phyloP scores from a whole-genome alignment of 176 grass and related monocot genomes.

The Phoenix roebelenii region DNA sequence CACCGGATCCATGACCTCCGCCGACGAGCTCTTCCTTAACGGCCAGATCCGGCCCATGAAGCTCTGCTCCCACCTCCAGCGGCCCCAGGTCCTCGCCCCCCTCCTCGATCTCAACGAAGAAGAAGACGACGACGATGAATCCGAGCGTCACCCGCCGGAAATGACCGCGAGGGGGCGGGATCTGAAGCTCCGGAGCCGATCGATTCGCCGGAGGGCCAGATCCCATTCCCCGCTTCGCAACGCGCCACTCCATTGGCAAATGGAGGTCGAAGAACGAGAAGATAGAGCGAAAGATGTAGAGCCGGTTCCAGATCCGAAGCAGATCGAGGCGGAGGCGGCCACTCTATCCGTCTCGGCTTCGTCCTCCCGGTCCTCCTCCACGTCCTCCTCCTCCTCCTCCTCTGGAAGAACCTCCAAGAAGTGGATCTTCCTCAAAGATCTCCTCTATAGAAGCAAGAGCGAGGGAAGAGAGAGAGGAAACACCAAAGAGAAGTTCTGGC shows the following conservation, averaged over 20 bases:
- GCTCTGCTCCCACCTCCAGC: constrained; percentile 21
- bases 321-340: constrained; percentile 7
- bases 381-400: constrained; percentile 19
- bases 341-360: constrained; percentile 9
- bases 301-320: constrained; percentile 6
- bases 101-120: constrained; percentile 8
- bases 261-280: background rate
- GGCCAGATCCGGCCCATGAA: constrained; percentile 26
- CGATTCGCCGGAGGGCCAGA: constrained; percentile 15
- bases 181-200: constrained; percentile 19
- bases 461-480: constrained; percentile 39
- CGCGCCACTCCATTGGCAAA: constrained; percentile 1
- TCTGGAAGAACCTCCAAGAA: constrained; percentile 2
- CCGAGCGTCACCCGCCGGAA: background rate
- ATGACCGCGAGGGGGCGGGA: constrained; percentile 3
- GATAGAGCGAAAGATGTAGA: background rate
- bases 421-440: constrained; percentile 20
- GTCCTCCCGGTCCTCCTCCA: background rate
- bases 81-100: constrained; percentile 5
- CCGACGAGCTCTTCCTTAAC: constrained; percentile 24
- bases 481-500: constrained; percentile 44
- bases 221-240: constrained; percentile 18
- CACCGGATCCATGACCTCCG: constrained; percentile 11
- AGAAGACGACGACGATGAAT: background rate
- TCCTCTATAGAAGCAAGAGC: constrained; percentile 44